Conservation (phyloP, 306 rosid species). For the Vicia villosa region DNA sequence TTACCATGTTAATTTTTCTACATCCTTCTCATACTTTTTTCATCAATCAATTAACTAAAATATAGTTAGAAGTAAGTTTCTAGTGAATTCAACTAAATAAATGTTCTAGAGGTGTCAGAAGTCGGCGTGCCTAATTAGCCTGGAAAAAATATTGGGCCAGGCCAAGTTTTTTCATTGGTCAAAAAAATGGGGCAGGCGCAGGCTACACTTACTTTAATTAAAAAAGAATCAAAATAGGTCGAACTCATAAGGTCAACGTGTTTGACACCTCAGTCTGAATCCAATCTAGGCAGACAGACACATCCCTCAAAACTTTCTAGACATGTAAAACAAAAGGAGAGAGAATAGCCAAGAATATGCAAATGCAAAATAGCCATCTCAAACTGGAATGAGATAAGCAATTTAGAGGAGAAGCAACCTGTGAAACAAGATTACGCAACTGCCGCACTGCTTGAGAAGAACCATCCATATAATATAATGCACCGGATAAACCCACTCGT, state of each 20-base stretch:
- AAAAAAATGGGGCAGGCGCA: neutral
- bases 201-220: neutral
- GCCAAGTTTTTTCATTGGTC: conserved; percentile 3
- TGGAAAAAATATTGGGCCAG: conserved; percentile 5
- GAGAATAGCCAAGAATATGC: conserved; percentile 28
- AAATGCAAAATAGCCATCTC: conserved; percentile 27
- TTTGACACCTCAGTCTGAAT: conserved; percentile 10
- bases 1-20: neutral
- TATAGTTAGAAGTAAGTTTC: neutral
- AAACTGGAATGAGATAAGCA: conserved; percentile 32
- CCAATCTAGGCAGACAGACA: conserved; percentile 30
- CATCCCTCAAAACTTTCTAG: conserved; percentile 4
- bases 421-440: conserved; percentile 93
- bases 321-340: neutral
- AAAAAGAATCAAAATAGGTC: conserved; percentile 15
- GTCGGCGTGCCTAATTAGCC: neutral
- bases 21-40: conserved; percentile 3
- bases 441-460: conserved; percentile 99
- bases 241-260: conserved; percentile 3
- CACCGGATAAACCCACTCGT: conserved; percentile 92
- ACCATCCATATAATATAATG: conserved; percentile 93
- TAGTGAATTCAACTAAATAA: neutral
- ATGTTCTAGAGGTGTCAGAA: neutral
- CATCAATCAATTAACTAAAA: neutral
- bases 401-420: conserved; percentile 59